Conservation (phyloP, 2,329 filamentous ascomycete genomes). For the Westerdykella aurantiaca region DNA sequence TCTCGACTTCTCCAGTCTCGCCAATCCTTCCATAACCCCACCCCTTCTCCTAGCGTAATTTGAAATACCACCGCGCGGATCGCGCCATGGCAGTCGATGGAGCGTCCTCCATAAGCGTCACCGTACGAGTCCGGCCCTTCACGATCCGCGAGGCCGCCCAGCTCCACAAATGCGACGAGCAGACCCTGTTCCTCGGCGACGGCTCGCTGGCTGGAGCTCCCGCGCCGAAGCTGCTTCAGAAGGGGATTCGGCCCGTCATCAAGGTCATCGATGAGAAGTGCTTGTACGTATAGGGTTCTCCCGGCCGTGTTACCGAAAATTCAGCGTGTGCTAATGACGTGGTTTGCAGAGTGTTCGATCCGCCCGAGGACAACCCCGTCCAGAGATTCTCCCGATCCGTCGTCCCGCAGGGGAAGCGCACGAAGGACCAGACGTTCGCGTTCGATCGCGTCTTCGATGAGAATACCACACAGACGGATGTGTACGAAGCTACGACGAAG, state of each 20-base stretch:
- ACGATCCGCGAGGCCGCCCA: conserved; percentile 92
- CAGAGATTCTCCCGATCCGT: conserved; percentile 81
- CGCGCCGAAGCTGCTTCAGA: conserved; percentile 75
- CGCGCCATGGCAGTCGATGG: conserved; percentile 37
- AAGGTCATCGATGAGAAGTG: conserved; percentile 96
- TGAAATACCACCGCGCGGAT: conserved; percentile 3
- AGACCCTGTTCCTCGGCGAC: conserved; percentile 89
- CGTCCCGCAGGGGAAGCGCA: conserved; percentile 73
- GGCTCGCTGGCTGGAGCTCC: conserved; percentile 86
- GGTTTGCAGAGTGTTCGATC: conserved; percentile 76
- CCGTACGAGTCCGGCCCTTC: conserved; percentile 60
- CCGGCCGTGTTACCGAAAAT: neutral
- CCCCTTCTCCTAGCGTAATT: no score
- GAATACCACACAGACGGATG: conserved; percentile 82
- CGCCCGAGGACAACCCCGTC: conserved; percentile 88
- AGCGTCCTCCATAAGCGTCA: conserved; percentile 47
- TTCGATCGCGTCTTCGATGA: conserved; percentile 98
- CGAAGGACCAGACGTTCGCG: conserved; percentile 95
- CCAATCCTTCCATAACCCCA: no score
- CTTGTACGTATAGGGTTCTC: conserved; percentile 56
- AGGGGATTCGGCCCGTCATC: conserved; percentile 84
- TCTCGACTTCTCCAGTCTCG: no score
- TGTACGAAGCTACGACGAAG: conserved; percentile 90
- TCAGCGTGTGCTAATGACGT: conserved; percentile 13
- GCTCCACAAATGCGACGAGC: conserved; percentile 72